phyloP scores from a whole-genome alignment of 805 yeast species.

The Candida vartiovaarae region DNA sequence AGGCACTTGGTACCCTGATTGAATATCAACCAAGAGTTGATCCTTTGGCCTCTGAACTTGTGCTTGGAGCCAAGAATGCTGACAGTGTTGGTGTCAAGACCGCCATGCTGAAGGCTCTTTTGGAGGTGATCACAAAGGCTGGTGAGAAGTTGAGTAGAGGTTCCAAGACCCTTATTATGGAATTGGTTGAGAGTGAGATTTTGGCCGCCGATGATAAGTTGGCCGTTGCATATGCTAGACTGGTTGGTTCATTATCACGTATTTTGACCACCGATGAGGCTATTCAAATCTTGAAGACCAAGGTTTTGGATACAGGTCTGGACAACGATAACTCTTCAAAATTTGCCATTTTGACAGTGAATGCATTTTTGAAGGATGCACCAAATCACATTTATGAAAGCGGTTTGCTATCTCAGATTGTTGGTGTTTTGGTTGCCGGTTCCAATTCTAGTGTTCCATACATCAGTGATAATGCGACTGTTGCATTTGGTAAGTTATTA shows the following conservation, averaged over 20 bases:
- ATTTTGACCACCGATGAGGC: conserved; percentile 63
- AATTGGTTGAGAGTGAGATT: conserved; percentile 69
- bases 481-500: conserved; percentile 77
- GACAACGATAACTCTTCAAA: conserved; percentile 40
- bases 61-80: conserved; percentile 63
- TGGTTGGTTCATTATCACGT: conserved; percentile 70
- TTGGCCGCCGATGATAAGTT: conserved; percentile 47
- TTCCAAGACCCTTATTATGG: conserved; percentile 61
- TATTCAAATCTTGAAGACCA: conserved; percentile 45
- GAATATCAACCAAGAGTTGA: conserved; percentile 91
- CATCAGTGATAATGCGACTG: conserved; percentile 66
- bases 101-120: conserved; percentile 78
- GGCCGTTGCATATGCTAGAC: conserved; percentile 69
- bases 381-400: conserved; percentile 54
- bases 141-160: conserved; percentile 72
- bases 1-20: conserved; percentile 81
- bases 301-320: conserved; percentile 43
- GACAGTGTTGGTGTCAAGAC: conserved; percentile 68
- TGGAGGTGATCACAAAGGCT: conserved; percentile 74
- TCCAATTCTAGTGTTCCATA: conserved; percentile 36
- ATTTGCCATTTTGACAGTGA: conserved; percentile 65
- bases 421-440: conserved; percentile 40
- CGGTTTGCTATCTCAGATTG: conserved; percentile 44
- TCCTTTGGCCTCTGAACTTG: conserved; percentile 80
- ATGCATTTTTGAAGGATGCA: conserved; percentile 74